Evolutionary conservation across 2,329 filamentous ascomycete genomes (phyloP).

Genomic region (Epichloe brachyelytri): DNA sequence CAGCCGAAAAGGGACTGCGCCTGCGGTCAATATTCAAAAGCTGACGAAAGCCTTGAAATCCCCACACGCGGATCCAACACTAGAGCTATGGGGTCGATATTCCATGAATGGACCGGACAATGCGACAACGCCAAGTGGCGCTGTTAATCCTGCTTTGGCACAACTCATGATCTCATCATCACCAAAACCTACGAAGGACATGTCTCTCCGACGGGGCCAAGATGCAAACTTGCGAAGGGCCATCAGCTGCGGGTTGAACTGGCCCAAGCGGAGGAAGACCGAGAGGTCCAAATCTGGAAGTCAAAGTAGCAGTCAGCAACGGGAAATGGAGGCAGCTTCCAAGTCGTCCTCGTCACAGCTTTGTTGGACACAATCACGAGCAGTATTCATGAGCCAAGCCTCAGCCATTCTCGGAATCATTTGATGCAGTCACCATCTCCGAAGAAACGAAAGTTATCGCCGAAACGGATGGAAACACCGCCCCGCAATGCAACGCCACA

Average conservation of each 20-base stretch:
- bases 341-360: slow-evolving; percentile 48
- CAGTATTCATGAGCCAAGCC: slow-evolving; percentile 33
- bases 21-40: slow-evolving; percentile 43
- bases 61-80: slow-evolving; percentile 56
- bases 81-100: slow-evolving; percentile 69
- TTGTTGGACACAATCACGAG: slow-evolving; percentile 53
- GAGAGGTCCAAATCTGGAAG: slow-evolving; percentile 32
- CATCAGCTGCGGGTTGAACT: slow-evolving; percentile 56
- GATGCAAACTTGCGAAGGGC: slow-evolving; percentile 42
- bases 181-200: slow-evolving; percentile 42
- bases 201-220: slow-evolving; percentile 26
- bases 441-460: slow-evolving; percentile 22
- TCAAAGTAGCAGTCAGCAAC: slow-evolving; percentile 19
- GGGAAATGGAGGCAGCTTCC: slow-evolving; percentile 34
- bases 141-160: slow-evolving; percentile 44
- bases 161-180: slow-evolving; percentile 60
- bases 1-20: slow-evolving; percentile 28
- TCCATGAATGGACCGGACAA: slow-evolving; percentile 34
- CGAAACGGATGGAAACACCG: slow-evolving; percentile 14
- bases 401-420: slow-evolving; percentile 17
- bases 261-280: slow-evolving; percentile 56
- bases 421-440: slow-evolving; percentile 30
- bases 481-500: slow-evolving; percentile 6
- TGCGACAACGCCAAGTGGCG: slow-evolving; percentile 29
- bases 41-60: slow-evolving; percentile 48